Evolutionary conservation across 2,329 filamentous ascomycete genomes (phyloP).

Genomic region (Fusarium brachygibbosum): DNA sequence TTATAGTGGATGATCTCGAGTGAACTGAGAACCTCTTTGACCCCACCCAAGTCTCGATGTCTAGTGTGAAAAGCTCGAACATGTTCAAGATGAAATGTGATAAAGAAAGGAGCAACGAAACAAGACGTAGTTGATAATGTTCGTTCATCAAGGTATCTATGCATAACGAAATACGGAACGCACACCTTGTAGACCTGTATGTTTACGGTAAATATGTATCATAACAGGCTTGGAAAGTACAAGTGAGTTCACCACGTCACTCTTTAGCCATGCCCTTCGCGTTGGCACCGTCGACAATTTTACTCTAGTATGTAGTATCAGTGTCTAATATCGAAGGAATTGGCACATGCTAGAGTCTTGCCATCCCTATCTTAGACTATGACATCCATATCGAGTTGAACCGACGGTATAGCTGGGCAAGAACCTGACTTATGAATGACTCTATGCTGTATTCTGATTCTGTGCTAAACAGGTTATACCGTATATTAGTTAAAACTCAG

Average conservation of each 20-base stretch:
- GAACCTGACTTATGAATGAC: not conserved
- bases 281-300: not conserved
- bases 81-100: not conserved
- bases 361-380: not conserved
- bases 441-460: not conserved
- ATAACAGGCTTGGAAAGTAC: not conserved
- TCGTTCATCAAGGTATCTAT: no score
- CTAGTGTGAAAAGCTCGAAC: not conserved
- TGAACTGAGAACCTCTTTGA: no score
- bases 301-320: not conserved
- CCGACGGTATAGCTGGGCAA: not conserved
- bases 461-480: not conserved
- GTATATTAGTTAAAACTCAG: no score
- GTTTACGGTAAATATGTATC: not conserved
- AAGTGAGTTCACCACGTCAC: not conserved
- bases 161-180: not conserved
- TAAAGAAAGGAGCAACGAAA: not conserved
- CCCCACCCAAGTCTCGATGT: not conserved
- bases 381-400: not conserved
- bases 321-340: not conserved
- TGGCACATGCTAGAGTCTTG: not conserved
- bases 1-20: not conserved
- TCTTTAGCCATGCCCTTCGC: not conserved
- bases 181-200: not conserved
- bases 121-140: not conserved